Evolutionary conservation across 2,329 filamentous ascomycete genomes (phyloP), one percentile per base, ranked within the genome.

Genomic region (Aspergillus awamori): DNA sequence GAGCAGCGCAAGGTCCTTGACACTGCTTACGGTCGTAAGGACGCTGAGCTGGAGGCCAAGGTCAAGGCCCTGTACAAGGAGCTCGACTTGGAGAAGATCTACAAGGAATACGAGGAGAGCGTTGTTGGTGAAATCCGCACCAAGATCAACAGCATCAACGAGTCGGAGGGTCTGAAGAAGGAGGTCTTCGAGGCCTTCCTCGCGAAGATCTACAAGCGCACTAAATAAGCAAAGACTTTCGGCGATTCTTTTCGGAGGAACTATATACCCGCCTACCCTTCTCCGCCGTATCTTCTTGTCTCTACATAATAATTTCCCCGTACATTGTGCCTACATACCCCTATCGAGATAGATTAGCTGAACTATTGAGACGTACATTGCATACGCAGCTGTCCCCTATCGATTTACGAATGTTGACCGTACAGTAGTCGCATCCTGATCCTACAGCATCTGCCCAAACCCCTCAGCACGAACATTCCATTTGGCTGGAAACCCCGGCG

Each of bases 161-260:
- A 97, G 84, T 88, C 84, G 64, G 86, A 90, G 66, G 95, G 95
- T 15, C 80, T 99, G 73, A 97, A 96, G 86, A 95, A 92, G 85
- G 86, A 84, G 62, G 86, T 98, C 43, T 97, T 98, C 69, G 90
- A 96, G 71, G 85, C 86, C 48, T 99, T 98, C 84, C 83, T 99
- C 67, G 83, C 84, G 78, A 99, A 99, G 86, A 98, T 99, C 75
- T 98, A 98, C 86, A 97, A 97, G 88, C 86, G 95, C 75, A 95
- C 87, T 86, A 98, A 97, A 82, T 98, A 91, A 76, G 78, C 59
- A 11, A 10, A 91, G 76, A 78, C 60, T 11, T 17, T 55, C 38
- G 30, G n/a, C 47, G 26, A 28, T 5, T 51, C 4, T 30, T 49
- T 30, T 30, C 33, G 53, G 57, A 54, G 36, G 57, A 59, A 55